Percentiles rank a stretch among this genome's conserved stretches.
Conservation (phyloP, 1,284 basidiomycete species). For the Fereydounia khargensis region DNA sequence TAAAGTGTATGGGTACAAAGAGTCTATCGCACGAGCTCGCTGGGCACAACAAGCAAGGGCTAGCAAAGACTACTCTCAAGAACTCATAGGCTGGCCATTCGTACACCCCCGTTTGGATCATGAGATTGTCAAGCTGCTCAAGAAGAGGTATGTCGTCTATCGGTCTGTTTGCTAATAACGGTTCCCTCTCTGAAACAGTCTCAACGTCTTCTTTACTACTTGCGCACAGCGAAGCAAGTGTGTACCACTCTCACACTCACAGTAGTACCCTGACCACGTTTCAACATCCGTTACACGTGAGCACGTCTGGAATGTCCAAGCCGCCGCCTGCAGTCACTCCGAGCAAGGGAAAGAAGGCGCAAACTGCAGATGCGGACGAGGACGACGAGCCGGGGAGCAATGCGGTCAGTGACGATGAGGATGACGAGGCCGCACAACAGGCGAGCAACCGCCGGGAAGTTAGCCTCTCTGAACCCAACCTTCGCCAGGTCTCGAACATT, state of each 20-base stretch:
- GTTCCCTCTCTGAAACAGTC: too few species aligned
- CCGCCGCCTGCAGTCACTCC: constrained; percentile 11
- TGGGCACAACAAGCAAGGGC: constrained; percentile 9
- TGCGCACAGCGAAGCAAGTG: constrained; percentile 1
- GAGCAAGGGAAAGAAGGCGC: constrained; percentile 7
- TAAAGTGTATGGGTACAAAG: constrained; percentile 13
- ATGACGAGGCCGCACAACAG: constrained; percentile 6
- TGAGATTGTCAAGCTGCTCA: not conserved
- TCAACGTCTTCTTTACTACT: too few species aligned
- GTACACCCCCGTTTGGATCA: constrained; percentile 14
- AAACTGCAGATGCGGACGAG: not conserved
- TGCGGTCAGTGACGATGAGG: constrained; percentile 7
- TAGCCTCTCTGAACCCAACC: constrained; percentile 14
- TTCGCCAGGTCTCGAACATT: constrained; percentile 14
- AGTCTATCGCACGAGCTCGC: constrained; percentile 1
- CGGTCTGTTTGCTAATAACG: too few species aligned
- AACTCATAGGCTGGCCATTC: constrained; percentile 22
- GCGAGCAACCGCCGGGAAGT: constrained; percentile 13
- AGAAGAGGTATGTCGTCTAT: too few species aligned
- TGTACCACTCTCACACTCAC: constrained; percentile 3
- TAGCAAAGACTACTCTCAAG: not conserved
- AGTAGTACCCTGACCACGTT: constrained; percentile 4
- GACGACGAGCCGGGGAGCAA: constrained; percentile 1
- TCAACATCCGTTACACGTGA: constrained; percentile 7
- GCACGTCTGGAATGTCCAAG: constrained; percentile 17